phyloP scores from a whole-genome alignment of 1,284 basidiomycete genomes.

The Fomitopsis palustris region DNA sequence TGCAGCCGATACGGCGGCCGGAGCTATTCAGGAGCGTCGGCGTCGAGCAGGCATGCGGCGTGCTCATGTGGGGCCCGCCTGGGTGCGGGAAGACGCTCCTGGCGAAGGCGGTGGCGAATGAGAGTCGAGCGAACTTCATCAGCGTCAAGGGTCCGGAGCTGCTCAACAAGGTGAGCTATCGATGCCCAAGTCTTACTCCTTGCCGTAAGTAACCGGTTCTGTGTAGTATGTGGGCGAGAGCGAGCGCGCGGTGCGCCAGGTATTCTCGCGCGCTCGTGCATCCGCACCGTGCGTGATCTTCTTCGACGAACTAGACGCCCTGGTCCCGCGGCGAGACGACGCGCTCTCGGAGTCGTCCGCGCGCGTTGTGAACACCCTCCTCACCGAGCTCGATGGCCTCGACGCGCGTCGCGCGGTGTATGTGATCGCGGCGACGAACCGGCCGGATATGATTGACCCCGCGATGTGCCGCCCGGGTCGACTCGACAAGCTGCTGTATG shows the following conservation, averaged over 20 bases:
- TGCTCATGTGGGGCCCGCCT: constrained; percentile 97
- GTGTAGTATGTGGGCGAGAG: constrained; percentile 96
- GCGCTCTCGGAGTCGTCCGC: constrained; percentile 90
- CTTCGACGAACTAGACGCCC: constrained; percentile 95
- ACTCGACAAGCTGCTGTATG: constrained; percentile 94
- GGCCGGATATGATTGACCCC: constrained; percentile 99
- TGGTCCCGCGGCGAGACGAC: constrained; percentile 93
- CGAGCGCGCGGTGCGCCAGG: constrained; percentile 91
- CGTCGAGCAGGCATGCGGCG: constrained; percentile 85
- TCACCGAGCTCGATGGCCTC: constrained; percentile 95
- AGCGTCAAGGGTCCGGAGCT: constrained; percentile 97
- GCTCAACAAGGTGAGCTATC: constrained; percentile 80
- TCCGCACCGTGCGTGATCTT: constrained; percentile 91
- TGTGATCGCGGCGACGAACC: constrained; percentile 95
- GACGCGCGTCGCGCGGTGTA: constrained; percentile 90
- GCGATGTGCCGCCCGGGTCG: constrained; percentile 97
- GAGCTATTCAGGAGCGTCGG: constrained; percentile 88
- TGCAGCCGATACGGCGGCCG: constrained; percentile 90
- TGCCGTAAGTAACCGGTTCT: not conserved
- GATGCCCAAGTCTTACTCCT: not conserved
- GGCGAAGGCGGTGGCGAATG: constrained; percentile 96
- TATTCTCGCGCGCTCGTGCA: constrained; percentile 86
- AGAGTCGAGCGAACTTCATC: constrained; percentile 93
- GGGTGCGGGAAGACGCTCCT: constrained; percentile 96
- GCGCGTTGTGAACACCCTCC: constrained; percentile 95